Base-by-base conservation (phyloP, 345 rosid species). In the Aquilaria sinensis region DNA sequence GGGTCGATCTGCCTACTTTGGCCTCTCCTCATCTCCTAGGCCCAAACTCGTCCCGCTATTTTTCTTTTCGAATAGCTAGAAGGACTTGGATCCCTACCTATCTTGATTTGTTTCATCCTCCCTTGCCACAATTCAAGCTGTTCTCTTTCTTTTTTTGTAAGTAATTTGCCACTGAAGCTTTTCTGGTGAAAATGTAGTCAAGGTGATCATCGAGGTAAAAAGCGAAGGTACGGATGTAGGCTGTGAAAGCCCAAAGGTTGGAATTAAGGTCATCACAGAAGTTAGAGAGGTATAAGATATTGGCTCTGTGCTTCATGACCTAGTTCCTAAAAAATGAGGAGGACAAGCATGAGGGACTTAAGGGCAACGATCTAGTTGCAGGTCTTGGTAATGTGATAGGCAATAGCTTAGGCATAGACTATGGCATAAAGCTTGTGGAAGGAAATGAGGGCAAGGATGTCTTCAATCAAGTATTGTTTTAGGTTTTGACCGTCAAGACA, bases 341-440 rank as follows among this genome's bases (percentile, higher is more conserved):
- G 89, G 58, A 94, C 80, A 15, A 94, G 92, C 79, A 85, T 76
- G 4, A 94, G 73, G 16, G 95, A 86, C 62, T 94, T 94, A 10
- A 90, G 70, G 5, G 90, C 97, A 13, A 90, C 96, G 51, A 81
- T 79, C 99, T 97, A 94, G 12, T 77, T 90, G 31, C 80, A 57
- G 0, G 99, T 94, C 56, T 84, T 80, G 30, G 90, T 81, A 2
- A 94, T 78, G 6, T 97, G 75, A 30, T 74, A 80, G 41, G 86
- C 76, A 31, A 90, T 78, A 31, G 72, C 81, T 32, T 76, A 72
- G 14, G 95, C 95, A 60, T 92, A 85, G 29, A 85, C 52, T 1
- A 76, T 82, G 2, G 92, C 92, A 7, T 75, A 70, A 12, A 71
- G 69, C 64, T 76, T 83, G 70, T 83, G 76, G 9, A 86, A 81